These are phyloP conservation scores for Penicillium digitatum DNA, from an alignment of 2,329 filamentous ascomycete species.

Conservation along the genomic window DNA sequence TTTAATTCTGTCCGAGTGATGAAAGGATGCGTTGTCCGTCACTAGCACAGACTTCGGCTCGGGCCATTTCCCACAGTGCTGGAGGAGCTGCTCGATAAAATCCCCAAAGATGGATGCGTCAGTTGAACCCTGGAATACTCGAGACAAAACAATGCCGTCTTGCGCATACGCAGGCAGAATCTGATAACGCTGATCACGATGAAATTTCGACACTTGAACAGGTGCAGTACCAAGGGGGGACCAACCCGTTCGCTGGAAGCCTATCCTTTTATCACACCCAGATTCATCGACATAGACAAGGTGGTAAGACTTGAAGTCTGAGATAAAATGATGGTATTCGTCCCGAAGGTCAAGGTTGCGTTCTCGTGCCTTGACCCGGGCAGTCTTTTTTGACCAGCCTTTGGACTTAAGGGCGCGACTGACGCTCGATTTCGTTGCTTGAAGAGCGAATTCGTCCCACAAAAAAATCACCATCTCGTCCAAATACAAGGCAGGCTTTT, in stretches of 20 bases:
- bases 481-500: not conserved
- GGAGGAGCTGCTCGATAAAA: no score
- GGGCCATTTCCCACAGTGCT: no score
- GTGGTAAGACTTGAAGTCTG: conserved; percentile 1
- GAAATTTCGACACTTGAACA: not conserved
- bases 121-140: conserved; percentile 26
- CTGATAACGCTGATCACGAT: conserved; percentile 3
- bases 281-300: conserved; percentile 21
- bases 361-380: not conserved
- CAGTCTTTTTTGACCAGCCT: conserved; percentile 2
- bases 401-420: not conserved
- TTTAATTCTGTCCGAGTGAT: no score
- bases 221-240: not conserved
- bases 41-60: no score
- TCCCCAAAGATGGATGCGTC: conserved; percentile 8
- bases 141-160: conserved; percentile 8
- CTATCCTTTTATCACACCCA: no score
- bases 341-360: not conserved
- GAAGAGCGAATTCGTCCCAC: not conserved
- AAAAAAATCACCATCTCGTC: conserved; percentile 1
- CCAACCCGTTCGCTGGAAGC: not conserved
- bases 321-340: conserved; percentile 2
- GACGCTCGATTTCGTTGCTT: not conserved
- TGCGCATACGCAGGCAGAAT: not conserved
- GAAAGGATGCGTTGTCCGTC: no score